phyloP scores from a whole-genome alignment of 257 asterid species.

The Salvia miltiorrhiza region DNA sequence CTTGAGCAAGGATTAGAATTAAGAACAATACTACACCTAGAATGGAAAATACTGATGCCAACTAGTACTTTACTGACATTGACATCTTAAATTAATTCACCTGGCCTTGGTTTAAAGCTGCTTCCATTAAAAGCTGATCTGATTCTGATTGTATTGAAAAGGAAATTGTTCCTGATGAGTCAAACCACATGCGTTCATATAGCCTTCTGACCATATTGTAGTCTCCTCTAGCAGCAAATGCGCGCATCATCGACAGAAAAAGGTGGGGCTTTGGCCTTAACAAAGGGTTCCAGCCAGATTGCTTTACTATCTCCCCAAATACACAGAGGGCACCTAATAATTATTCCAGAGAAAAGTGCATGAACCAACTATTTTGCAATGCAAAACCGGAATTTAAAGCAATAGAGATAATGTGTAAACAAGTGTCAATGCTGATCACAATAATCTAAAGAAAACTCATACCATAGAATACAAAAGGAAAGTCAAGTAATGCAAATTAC shows the following conservation, averaged over 20 bases:
- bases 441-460: background rate
- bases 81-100: conserved; percentile 24
- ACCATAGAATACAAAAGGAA: background rate
- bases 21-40: background rate
- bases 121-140: conserved; percentile 72
- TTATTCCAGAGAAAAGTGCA: conserved; percentile 18
- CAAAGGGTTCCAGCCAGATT: conserved; percentile 34
- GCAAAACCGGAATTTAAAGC: conserved; percentile 9
- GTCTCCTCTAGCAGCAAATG: conserved; percentile 63
- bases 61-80: background rate
- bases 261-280: conserved; percentile 74
- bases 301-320: conserved; percentile 62
- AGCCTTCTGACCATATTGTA: conserved; percentile 44
- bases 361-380: conserved; percentile 17
- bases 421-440: background rate
- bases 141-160: conserved; percentile 46
- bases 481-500: background rate
- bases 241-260: conserved; percentile 66
- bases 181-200: conserved; percentile 64
- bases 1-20: background rate
- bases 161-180: conserved; percentile 60
- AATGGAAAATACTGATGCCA: conserved; percentile 8
- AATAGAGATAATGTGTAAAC: background rate
- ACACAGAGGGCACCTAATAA: conserved; percentile 60
- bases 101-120: conserved; percentile 71